Evolutionary conservation across 2,329 filamentous ascomycete genomes (phyloP).

Genomic region (Alternaria ethzedia): DNA sequence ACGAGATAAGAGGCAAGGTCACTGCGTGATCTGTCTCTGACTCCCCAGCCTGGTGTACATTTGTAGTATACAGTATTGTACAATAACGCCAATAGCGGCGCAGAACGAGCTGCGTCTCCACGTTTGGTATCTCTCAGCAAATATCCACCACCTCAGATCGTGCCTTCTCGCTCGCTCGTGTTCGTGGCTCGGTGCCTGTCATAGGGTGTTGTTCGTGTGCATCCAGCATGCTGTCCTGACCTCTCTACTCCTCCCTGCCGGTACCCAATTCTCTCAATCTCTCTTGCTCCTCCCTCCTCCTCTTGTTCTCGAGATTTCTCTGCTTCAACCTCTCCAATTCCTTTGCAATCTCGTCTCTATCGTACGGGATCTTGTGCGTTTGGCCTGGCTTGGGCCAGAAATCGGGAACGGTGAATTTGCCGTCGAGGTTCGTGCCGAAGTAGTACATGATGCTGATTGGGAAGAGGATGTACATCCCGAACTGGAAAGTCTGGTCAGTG

Average conservation of each 20-base stretch:
- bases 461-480: conserved; percentile 98
- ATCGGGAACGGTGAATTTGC: conserved; percentile 78
- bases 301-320: conserved; percentile 55
- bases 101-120: conserved; percentile 29
- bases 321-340: conserved; percentile 77
- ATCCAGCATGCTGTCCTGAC: neutral
- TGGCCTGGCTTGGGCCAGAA: conserved; percentile 91
- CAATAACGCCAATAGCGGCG: conserved; percentile 35
- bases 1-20: conserved; percentile 47
- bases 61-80: conserved; percentile 12
- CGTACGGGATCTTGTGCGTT: conserved; percentile 76
- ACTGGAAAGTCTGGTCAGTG: conserved; percentile 61
- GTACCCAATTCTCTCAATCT: conserved; percentile 24
- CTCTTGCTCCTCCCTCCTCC: conserved; percentile 54
- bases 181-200: neutral
- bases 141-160: neutral
- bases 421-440: conserved; percentile 97
- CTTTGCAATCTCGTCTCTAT: conserved; percentile 79
- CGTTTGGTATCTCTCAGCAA: conserved; percentile 26
- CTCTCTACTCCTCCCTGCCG: conserved; percentile 20
- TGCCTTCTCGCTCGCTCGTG: neutral
- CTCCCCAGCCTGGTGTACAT: neutral
- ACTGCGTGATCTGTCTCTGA: conserved; percentile 30
- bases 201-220: neutral
- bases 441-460: conserved; percentile 99